phyloP scores from a whole-genome alignment of 192 early-diverging fungal species.

The Coemansia erecta region DNA sequence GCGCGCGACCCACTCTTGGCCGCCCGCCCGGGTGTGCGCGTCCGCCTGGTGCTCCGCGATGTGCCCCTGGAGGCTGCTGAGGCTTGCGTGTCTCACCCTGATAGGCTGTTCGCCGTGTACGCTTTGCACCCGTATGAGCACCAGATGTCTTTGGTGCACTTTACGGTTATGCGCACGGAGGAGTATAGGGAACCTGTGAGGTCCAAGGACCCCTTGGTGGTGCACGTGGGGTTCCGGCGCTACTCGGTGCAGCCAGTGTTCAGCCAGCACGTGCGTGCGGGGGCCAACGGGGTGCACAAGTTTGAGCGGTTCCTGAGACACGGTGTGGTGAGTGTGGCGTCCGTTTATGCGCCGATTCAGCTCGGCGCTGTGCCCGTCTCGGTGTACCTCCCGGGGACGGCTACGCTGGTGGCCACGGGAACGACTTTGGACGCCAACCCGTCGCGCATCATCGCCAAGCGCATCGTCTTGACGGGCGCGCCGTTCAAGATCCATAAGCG shows the following conservation, averaged over 20 bases:
- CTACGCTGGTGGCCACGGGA: slow-evolving; percentile 76
- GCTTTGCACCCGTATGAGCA: slow-evolving; percentile 88
- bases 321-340: slow-evolving; percentile 71
- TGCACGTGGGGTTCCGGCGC: slow-evolving; percentile 87
- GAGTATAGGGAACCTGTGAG: slow-evolving; percentile 77
- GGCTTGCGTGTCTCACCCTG: neutral
- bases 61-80: slow-evolving; percentile 46
- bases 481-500: slow-evolving; percentile 94
- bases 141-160: slow-evolving; percentile 87
- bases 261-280: slow-evolving; percentile 78
- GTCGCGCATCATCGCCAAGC: slow-evolving; percentile 89
- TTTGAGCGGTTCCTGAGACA: slow-evolving; percentile 87
- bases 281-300: slow-evolving; percentile 92
- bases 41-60: slow-evolving; percentile 72
- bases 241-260: slow-evolving; percentile 85
- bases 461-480: slow-evolving; percentile 90
- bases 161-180: slow-evolving; percentile 69
- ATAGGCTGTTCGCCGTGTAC: slow-evolving; percentile 57
- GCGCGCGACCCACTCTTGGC: slow-evolving; percentile 37
- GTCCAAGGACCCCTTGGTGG: slow-evolving; percentile 88
- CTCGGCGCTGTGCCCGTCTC: slow-evolving; percentile 83
- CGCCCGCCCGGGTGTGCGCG: slow-evolving; percentile 64
- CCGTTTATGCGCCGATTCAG: slow-evolving; percentile 89
- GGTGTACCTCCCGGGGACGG: slow-evolving; percentile 64
- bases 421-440: slow-evolving; percentile 71